These are phyloP conservation scores for Boletellus deceptivus DNA, from an alignment of 1,284 basidiomycete species.

Conservation along the genomic window DNA sequence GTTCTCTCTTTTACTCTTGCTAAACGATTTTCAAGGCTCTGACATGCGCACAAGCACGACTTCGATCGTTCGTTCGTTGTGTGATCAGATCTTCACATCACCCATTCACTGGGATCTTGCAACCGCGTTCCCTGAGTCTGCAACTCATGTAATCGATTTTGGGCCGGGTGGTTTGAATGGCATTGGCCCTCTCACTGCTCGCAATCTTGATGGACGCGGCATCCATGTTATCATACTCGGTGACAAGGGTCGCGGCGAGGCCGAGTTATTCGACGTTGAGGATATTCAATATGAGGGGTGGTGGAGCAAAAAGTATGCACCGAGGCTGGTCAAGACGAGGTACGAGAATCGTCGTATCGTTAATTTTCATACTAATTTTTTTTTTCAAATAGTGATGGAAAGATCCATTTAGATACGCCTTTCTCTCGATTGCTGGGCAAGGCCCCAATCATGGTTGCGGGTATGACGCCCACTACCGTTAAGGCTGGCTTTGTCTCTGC, in stretches of 20 bases:
- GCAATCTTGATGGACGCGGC: conserved; percentile 91
- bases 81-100: conserved; percentile 89
- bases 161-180: conserved; percentile 94
- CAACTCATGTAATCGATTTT: conserved; percentile 95
- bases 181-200: conserved; percentile 87
- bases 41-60: conserved; percentile 69
- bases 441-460: conserved; percentile 97
- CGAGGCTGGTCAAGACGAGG: conserved; percentile 87
- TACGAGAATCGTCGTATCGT: conserved; percentile 33
- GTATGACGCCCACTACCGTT: conserved; percentile 96
- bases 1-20: conserved; percentile 7
- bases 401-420: conserved; percentile 89
- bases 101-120: conserved; percentile 94
- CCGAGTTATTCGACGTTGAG: conserved; percentile 77
- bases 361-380: conserved; percentile 13
- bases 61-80: conserved; percentile 80
- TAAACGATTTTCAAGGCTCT: conserved; percentile 53
- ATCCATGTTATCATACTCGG: conserved; percentile 86
- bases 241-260: conserved; percentile 81
- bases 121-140: conserved; percentile 82
- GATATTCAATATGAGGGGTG: conserved; percentile 77
- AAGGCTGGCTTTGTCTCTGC: conserved; percentile 91
- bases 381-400: conserved; percentile 66
- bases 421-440: conserved; percentile 95
- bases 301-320: conserved; percentile 90